Evolutionary conservation across 352 stramenopile genomes (phyloP).

Genomic region (Pythium monospermum): DNA sequence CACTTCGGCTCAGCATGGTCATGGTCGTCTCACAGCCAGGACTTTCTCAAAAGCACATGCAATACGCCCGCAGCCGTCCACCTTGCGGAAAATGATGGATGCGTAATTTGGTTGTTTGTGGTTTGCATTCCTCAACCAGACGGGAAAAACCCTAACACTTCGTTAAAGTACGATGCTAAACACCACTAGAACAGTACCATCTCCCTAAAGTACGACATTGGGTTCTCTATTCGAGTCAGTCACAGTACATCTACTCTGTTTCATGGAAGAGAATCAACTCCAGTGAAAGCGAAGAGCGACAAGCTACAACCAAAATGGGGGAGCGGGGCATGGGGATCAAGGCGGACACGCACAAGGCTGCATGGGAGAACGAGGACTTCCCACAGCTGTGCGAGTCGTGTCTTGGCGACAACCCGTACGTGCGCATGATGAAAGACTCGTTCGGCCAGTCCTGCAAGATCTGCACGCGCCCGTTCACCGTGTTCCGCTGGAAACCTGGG

Average conservation of each 20-base stretch:
- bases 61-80: too few relatives aligned
- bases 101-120: too few relatives aligned
- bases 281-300: constrained; percentile 17
- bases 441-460: constrained; percentile 98
- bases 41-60: too few relatives aligned
- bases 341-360: constrained; percentile 79
- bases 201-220: constrained; percentile 1
- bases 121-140: too few relatives aligned
- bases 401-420: constrained; percentile 98
- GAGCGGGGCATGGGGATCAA: constrained; percentile 88
- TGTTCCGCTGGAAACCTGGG: constrained; percentile 97
- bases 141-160: background rate
- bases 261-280: too few relatives aligned
- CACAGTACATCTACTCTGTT: too few relatives aligned
- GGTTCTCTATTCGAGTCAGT: constrained; percentile 4
- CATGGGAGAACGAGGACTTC: constrained; percentile 94
- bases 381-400: constrained; percentile 98
- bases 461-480: constrained; percentile 96
- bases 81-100: too few relatives aligned
- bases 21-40: too few relatives aligned
- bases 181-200: constrained; percentile 8
- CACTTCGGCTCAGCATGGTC: constrained; percentile 32
- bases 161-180: constrained; percentile 12
- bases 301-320: constrained; percentile 37
- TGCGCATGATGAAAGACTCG: constrained; percentile 98